Evolutionary conservation across 345 rosid genomes (phyloP).

Genomic region (Bretschneidera sinensis): DNA sequence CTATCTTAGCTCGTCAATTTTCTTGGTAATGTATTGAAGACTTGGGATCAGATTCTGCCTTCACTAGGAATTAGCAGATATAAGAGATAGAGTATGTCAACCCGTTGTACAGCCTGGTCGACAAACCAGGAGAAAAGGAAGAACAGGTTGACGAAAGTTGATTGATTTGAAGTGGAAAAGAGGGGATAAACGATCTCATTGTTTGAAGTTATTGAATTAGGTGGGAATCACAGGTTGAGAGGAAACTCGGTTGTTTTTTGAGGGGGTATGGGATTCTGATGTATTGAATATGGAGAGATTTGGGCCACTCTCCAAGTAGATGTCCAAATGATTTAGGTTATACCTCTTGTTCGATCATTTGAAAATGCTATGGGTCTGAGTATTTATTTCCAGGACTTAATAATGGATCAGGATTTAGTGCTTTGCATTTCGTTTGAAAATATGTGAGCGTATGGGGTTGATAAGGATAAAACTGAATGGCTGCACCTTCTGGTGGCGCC

Average conservation of each 20-base stretch:
- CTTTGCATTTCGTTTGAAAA: background rate
- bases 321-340: background rate
- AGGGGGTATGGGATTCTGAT: no score
- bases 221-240: no score
- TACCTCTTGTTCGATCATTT: background rate
- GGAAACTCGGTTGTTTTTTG: no score
- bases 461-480: background rate
- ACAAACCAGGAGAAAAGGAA: background rate
- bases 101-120: background rate
- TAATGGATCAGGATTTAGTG: background rate
- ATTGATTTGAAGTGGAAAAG: no score
- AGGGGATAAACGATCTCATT: no score
- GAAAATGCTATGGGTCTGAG: background rate
- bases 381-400: background rate
- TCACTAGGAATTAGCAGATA: background rate
- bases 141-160: no score
- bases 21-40: background rate
- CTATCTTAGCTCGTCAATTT: background rate
- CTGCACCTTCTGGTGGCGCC: conserved; percentile 1
- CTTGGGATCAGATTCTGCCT: background rate
- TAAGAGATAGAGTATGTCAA: background rate
- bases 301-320: background rate
- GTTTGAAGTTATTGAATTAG: no score
- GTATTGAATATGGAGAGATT: background rate
- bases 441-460: background rate